A percentile compares a stretch with the other conserved stretches of the same genome.
Evolutionary conservation across 352 stramenopile species (phyloP).

Genomic region (Blastocystis sp.): DNA sequence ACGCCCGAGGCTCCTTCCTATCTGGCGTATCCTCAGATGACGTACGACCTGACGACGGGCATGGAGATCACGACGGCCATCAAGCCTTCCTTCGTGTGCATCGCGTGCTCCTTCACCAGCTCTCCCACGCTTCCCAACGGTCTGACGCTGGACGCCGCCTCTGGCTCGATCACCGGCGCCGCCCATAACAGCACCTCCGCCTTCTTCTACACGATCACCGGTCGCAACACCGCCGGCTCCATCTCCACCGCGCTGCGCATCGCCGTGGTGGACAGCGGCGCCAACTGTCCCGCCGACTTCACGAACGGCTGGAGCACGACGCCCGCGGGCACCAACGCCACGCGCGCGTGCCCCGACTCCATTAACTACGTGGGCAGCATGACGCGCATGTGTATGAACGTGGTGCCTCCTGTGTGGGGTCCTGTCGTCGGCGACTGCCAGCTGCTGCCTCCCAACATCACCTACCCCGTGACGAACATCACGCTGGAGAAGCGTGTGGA

Average conservation of each 20-base stretch:
- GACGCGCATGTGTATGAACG: slow-evolving; percentile 14
- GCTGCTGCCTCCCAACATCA: slow-evolving; percentile 47
- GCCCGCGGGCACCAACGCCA: slow-evolving; percentile 1
- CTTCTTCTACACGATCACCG: slow-evolving; percentile 52
- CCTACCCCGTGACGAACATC: slow-evolving; percentile 34
- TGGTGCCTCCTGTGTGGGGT: slow-evolving; percentile 12
- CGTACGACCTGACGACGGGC: slow-evolving; percentile 16
- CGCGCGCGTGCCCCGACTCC: neutral
- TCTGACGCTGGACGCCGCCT: slow-evolving; percentile 5
- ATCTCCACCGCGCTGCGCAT: slow-evolving; percentile 49
- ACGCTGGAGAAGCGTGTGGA: slow-evolving; percentile 42
- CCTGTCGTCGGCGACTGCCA: neutral
- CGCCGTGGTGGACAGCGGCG: neutral
- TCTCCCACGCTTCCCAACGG: neutral
- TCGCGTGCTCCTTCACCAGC: slow-evolving; percentile 26
- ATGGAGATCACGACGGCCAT: slow-evolving; percentile 43
- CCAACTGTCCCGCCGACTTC: slow-evolving; percentile 3
- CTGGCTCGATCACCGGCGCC: slow-evolving; percentile 24
- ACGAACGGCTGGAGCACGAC: neutral
- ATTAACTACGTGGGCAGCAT: slow-evolving; percentile 8
- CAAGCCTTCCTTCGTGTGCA: neutral
- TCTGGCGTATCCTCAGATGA: slow-evolving; percentile 7
- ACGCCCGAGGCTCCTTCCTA: slow-evolving; percentile 36
- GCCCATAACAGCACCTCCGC: neutral
- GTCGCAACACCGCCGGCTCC: slow-evolving; percentile 47